Evolutionary conservation across 441 rosid genomes (phyloP).

Genomic region (Bruguiera hainesii): DNA sequence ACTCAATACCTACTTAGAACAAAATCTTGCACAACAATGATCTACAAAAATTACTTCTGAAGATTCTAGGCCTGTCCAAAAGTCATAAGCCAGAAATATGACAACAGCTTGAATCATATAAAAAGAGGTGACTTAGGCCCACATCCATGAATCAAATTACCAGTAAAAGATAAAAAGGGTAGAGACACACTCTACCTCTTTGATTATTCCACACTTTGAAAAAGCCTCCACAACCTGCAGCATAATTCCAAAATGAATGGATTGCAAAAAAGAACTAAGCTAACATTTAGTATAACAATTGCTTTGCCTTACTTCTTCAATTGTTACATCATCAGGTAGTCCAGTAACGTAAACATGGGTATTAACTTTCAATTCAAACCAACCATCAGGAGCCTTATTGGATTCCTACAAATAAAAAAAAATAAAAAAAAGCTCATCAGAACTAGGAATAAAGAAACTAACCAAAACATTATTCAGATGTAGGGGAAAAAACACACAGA

Average conservation of each 20-base stretch:
- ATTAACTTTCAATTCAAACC: conserved; percentile 98
- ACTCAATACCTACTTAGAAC: neutral
- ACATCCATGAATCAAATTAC: conserved; percentile 7
- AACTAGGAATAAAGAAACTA: too few relatives aligned
- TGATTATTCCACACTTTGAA: conserved; percentile 94
- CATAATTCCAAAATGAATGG: conserved; percentile 26
- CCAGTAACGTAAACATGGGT: conserved; percentile 92
- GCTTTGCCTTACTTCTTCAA: conserved; percentile 71
- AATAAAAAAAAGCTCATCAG: too few relatives aligned
- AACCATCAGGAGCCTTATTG: conserved; percentile 85
- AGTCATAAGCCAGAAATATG: neutral
- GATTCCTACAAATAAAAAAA: conserved; percentile 55
- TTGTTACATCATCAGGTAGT: conserved; percentile 80
- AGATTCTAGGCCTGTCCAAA: neutral
- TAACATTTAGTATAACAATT: conserved; percentile 12
- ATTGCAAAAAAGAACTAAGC: conserved; percentile 17
- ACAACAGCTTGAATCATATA: neutral
- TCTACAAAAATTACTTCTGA: neutral
- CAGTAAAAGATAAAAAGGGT: neutral
- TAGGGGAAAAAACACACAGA: too few relatives aligned
- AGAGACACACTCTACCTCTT: conserved; percentile 55
- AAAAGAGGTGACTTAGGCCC: conserved; percentile 2
- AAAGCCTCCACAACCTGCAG: conserved; percentile 84
- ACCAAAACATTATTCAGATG: too few relatives aligned
- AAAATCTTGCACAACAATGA: neutral